A percentile compares a stretch with the other conserved stretches of the same genome.
phyloP scores from a whole-genome alignment of 176 grass and related monocot species.

The Carex kokanica region DNA sequence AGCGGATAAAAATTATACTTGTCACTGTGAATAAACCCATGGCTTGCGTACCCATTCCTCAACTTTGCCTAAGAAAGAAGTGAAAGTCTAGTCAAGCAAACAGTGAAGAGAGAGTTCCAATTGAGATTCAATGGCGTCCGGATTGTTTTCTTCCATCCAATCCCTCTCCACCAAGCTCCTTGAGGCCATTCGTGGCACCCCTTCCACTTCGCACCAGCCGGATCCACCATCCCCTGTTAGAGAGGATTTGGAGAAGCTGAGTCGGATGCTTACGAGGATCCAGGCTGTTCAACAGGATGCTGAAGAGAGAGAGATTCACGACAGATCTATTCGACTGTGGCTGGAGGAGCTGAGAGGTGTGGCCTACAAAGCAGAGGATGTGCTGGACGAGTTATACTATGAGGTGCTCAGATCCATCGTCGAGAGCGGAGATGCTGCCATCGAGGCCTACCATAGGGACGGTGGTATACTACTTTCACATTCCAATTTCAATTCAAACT shows the following conservation, averaged over 20 bases:
- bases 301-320: background rate
- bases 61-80: too few relatives aligned
- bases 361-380: background rate
- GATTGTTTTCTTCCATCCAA: background rate
- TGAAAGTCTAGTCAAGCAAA: too few relatives aligned
- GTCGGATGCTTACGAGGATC: background rate
- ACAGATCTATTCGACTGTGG: background rate
- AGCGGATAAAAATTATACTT: too few relatives aligned
- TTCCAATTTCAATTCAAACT: too few relatives aligned
- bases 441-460: background rate
- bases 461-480: too few relatives aligned
- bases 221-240: background rate
- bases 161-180: background rate
- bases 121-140: background rate
- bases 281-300: background rate
- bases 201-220: background rate
- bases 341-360: background rate
- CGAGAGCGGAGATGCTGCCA: background rate
- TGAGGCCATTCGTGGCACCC: background rate
- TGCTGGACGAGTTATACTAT: background rate
- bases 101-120: background rate
- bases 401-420: background rate
- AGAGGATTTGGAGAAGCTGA: background rate
- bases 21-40: too few relatives aligned
- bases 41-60: too few relatives aligned